Evolutionary conservation across 495 filamentous ascomycete genomes (phyloP).

Genomic region (Trypethelium eluteriae): DNA sequence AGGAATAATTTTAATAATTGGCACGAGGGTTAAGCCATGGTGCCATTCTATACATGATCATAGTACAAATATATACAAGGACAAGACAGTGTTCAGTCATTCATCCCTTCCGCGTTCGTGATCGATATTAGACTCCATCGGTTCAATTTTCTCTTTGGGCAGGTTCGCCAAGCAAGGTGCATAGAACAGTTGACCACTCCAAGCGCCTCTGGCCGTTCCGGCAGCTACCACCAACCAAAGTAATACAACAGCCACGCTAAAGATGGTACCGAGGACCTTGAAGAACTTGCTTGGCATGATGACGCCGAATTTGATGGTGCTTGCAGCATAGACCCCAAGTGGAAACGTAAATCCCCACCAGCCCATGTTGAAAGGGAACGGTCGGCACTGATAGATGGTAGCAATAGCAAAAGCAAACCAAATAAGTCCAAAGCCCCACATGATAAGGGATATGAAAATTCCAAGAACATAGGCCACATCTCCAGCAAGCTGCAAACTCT

Average conservation of each 20-base stretch:
- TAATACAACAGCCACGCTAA: conserved; percentile 31
- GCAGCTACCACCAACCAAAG: conserved; percentile 34
- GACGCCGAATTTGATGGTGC: conserved; percentile 32
- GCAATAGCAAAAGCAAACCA: conserved; percentile 56
- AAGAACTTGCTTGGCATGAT: conserved; percentile 35
- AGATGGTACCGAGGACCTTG: conserved; percentile 33
- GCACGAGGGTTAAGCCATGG: no score
- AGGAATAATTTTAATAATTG: no score
- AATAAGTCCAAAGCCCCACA: conserved; percentile 55
- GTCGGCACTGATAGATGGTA: conserved; percentile 28
- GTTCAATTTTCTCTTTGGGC: conserved; percentile 15
- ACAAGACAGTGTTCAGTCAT: neutral
- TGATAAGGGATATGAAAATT: conserved; percentile 45
- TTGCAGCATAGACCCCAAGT: conserved; percentile 32
- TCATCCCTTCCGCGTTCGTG: conserved; percentile 15
- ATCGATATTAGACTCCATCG: conserved; percentile 17
- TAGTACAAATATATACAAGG: neutral
- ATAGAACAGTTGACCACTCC: conserved; percentile 31
- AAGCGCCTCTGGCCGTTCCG: conserved; percentile 29
- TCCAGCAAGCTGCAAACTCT: conserved; percentile 36
- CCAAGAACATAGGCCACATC: conserved; percentile 49
- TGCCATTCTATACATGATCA: no score
- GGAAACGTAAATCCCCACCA: conserved; percentile 39
- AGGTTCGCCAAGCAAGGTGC: conserved; percentile 35
- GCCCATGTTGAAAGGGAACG: conserved; percentile 37